Conservation (phyloP, 192 early-diverging fungal species). For the Pecoramyces ruminantium region DNA sequence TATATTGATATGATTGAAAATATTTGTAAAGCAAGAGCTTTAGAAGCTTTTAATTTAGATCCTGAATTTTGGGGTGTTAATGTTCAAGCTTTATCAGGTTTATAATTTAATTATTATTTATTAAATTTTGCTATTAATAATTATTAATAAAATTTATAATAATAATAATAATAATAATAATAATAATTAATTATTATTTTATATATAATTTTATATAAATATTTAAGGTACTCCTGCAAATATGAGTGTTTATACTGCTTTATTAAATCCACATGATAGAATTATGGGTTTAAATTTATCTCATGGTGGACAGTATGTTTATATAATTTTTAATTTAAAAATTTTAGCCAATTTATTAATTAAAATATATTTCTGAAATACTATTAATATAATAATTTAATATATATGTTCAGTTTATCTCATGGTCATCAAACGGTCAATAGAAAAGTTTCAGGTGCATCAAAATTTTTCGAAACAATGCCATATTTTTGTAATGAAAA, state of each 20-base stretch:
- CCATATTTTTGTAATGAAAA: constrained; percentile 83
- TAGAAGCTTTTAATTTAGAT: constrained; percentile 80
- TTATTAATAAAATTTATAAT: too few species aligned
- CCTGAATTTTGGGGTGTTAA: constrained; percentile 89
- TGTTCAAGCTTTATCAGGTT: constrained; percentile 83
- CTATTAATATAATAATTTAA: too few species aligned
- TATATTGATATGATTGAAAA: constrained; percentile 87
- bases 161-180: too few species aligned
- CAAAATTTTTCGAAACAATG: constrained; percentile 88
- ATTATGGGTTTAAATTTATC: constrained; percentile 96
- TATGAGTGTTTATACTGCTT: constrained; percentile 86
- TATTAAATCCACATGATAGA: constrained; percentile 92
- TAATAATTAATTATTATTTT: neutral
- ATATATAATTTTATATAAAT: too few species aligned
- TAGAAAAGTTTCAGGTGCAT: constrained; percentile 92
- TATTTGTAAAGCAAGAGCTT: constrained; percentile 86
- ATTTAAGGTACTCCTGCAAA: constrained; percentile 93
- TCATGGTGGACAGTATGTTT: constrained; percentile 86
- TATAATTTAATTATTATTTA: too few species aligned
- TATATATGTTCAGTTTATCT: constrained; percentile 57
- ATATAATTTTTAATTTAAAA: neutral
- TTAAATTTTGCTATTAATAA: too few species aligned
- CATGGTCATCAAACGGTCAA: constrained; percentile 94
- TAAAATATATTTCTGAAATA: too few species aligned
- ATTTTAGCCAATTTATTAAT: too few species aligned